These are phyloP conservation scores for Murraya koenigii DNA, from an alignment of 345 rosid species.

Conservation along the genomic window DNA sequence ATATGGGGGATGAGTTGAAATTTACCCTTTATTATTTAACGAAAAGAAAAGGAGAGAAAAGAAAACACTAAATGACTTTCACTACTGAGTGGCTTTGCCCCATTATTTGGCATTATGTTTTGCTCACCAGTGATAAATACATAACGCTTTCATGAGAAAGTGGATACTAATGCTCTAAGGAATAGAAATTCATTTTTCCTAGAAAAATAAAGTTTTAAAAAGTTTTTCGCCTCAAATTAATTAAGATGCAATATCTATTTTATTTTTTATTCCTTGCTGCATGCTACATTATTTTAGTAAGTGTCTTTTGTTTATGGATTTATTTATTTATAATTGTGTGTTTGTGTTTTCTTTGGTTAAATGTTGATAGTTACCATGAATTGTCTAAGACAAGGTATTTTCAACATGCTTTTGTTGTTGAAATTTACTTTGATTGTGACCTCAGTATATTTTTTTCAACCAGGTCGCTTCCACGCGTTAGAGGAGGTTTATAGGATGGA, in stretches of 20 bases:
- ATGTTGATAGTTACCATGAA: background rate
- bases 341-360: no score
- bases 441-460: constrained; percentile 7
- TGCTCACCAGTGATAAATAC: background rate
- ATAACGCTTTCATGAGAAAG: background rate
- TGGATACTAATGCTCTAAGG: background rate
- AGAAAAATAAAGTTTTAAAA: background rate
- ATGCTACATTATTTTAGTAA: background rate
- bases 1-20: no score
- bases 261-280: background rate
- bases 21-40: background rate
- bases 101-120: background rate
- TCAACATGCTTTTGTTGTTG: background rate
- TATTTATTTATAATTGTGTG: no score
- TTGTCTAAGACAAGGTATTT: background rate
- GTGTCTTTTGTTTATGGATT: background rate
- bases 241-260: background rate
- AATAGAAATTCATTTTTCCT: background rate
- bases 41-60: background rate
- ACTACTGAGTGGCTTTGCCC: background rate
- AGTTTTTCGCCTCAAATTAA: background rate
- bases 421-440: background rate
- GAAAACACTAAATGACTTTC: background rate
- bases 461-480: constrained; percentile 92
- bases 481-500: constrained; percentile 81